These are phyloP conservation scores for Talaromyces verruculosus DNA, from an alignment of 2,329 filamentous ascomycete genomes.

Conservation along the genomic window DNA sequence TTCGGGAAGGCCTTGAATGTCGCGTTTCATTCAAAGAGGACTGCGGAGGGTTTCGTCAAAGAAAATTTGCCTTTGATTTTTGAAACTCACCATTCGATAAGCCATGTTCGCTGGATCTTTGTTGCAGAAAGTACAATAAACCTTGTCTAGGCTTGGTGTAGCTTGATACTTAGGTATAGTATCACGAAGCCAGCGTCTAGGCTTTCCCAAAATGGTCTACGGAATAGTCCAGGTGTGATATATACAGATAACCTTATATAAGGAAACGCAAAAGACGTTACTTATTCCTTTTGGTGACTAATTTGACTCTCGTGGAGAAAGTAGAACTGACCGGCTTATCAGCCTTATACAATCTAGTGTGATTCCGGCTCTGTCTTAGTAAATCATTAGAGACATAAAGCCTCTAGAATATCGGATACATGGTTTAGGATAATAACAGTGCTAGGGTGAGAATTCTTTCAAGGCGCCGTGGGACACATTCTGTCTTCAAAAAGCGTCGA, in stretches of 20 bases:
- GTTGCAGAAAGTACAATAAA: neutral
- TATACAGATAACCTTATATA: neutral
- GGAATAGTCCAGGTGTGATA: no score
- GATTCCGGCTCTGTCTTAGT: neutral
- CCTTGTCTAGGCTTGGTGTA: neutral
- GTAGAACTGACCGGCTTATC: neutral
- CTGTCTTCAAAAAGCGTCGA: neutral
- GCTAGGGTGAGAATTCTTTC: neutral
- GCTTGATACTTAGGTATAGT: neutral
- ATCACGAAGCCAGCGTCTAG: no score
- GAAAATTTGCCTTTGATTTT: neutral
- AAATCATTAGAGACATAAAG: neutral
- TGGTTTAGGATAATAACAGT: neutral
- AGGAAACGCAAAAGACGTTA: neutral
- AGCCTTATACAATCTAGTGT: neutral
- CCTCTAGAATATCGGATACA: neutral
- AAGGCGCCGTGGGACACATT: neutral
- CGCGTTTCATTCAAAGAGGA: neutral
- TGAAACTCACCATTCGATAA: neutral
- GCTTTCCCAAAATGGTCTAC: no score
- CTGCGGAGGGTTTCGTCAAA: neutral
- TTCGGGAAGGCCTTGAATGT: no score
- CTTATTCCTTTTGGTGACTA: neutral
- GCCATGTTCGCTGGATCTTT: neutral
- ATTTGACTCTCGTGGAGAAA: neutral